Evolutionary conservation across 352 stramenopile genomes (phyloP).

Genomic region (Phytopythium delawarense): DNA sequence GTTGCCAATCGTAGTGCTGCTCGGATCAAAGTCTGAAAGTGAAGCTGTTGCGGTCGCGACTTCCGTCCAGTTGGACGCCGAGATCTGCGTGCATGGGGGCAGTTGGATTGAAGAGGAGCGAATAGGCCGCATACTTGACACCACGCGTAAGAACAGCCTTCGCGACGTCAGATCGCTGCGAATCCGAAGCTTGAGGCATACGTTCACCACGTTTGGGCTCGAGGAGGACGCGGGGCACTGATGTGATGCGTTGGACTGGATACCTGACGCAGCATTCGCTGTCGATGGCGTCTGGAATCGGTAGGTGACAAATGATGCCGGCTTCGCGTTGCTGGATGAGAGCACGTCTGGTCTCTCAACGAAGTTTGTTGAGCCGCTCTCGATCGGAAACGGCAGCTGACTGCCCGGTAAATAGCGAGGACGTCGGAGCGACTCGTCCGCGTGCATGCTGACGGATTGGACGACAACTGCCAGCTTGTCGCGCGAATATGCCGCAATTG

Average conservation of each 20-base stretch:
- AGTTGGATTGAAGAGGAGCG: not conserved
- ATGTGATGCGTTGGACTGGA: not conserved
- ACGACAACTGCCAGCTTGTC: slow-evolving; percentile 11
- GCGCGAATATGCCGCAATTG: slow-evolving; percentile 12
- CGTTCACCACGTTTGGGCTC: not conserved
- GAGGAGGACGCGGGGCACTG: not conserved
- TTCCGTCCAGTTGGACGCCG: not conserved
- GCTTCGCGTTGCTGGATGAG: slow-evolving; percentile 1
- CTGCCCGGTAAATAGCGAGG: slow-evolving; percentile 11
- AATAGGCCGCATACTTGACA: not conserved
- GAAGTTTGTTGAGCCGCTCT: not conserved
- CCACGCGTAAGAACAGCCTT: not conserved
- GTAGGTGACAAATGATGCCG: slow-evolving; percentile 4
- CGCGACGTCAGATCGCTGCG: not conserved
- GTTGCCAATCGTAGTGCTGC: not conserved
- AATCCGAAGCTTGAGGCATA: not conserved
- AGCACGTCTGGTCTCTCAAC: not conserved
- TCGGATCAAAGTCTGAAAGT: not conserved
- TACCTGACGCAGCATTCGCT: not conserved
- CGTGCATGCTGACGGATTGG: slow-evolving; percentile 12
- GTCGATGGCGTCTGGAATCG: not conserved
- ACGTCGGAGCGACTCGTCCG: slow-evolving; percentile 14
- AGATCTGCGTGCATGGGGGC: not conserved
- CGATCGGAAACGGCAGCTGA: not conserved
- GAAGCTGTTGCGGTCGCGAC: not conserved